Percentiles rank a stretch among this genome's conserved stretches.
Conservation (phyloP, 2,329 filamentous ascomycete species). For the Davidsoniella australis region DNA sequence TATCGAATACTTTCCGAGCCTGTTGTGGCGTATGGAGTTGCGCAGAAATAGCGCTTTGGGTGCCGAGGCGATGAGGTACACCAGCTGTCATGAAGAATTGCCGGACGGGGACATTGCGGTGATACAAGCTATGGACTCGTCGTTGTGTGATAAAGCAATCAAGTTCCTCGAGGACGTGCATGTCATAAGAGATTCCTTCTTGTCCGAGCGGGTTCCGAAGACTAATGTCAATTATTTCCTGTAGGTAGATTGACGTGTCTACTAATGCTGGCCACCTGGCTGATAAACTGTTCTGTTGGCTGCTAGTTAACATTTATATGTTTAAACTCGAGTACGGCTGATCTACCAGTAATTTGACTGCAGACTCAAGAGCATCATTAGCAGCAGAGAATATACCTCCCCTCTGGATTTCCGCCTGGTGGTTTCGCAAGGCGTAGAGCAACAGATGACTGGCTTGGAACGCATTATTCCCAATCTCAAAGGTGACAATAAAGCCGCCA, state of each 20-base stretch:
- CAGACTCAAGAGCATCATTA: neutral
- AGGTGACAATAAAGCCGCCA: constrained; percentile 3
- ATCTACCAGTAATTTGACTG: neutral
- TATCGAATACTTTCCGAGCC: neutral
- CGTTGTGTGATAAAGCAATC: constrained; percentile 13
- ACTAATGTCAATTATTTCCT: constrained; percentile 12
- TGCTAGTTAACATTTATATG: neutral
- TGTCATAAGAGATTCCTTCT: constrained; percentile 8
- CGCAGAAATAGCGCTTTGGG: no score
- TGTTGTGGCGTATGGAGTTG: no score
- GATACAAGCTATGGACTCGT: constrained; percentile 13
- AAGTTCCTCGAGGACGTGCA: constrained; percentile 11
- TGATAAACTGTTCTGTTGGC: neutral
- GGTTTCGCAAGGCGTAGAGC: constrained; percentile 7
- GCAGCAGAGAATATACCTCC: neutral
- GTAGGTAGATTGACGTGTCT: constrained; percentile 13
- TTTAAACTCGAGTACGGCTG: neutral
- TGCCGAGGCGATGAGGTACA: neutral
- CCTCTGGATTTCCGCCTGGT: neutral
- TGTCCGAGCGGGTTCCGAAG: constrained; percentile 10
- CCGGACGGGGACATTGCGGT: constrained; percentile 10
- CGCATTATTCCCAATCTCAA: constrained; percentile 5
- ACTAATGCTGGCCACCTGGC: neutral
- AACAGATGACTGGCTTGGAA: constrained; percentile 8
- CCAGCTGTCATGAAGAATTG: neutral